These are phyloP conservation scores for Naegleria lovaniensis DNA, from an alignment of 208 protist species.

Conservation along the genomic window DNA sequence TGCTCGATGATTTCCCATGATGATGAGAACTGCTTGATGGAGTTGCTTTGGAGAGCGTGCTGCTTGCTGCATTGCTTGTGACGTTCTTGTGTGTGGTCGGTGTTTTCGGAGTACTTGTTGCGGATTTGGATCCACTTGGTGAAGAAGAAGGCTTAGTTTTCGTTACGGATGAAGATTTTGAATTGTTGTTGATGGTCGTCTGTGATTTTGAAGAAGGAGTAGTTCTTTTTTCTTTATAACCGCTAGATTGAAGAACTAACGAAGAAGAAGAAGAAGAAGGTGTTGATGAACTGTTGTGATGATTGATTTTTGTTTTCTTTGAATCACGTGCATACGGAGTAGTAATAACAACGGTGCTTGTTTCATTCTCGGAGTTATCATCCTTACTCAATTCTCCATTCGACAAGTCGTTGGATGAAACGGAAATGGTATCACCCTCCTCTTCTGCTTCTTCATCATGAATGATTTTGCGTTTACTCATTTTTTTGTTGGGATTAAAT, in stretches of 20 bases:
- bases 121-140: no score
- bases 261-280: no score
- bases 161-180: no score
- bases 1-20: no score
- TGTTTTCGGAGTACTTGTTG: not conserved
- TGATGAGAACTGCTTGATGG: not conserved
- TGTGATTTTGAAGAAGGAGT: not conserved
- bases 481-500: not conserved
- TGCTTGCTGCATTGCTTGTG: not conserved
- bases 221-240: not conserved
- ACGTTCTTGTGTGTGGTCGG: not conserved
- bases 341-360: not conserved
- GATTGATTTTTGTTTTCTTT: not conserved
- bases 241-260: no score
- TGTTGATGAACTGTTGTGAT: not conserved
- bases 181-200: not conserved
- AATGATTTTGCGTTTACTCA: not conserved
- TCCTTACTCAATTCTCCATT: not conserved
- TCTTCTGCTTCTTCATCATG: not conserved
- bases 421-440: no score
- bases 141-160: no score
- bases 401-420: no score
- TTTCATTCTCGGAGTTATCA: not conserved
- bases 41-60: not conserved
- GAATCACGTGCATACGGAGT: not conserved